Evolutionary conservation across 202 grass and related monocot genomes (phyloP).

Genomic region (Zizania palustris): DNA sequence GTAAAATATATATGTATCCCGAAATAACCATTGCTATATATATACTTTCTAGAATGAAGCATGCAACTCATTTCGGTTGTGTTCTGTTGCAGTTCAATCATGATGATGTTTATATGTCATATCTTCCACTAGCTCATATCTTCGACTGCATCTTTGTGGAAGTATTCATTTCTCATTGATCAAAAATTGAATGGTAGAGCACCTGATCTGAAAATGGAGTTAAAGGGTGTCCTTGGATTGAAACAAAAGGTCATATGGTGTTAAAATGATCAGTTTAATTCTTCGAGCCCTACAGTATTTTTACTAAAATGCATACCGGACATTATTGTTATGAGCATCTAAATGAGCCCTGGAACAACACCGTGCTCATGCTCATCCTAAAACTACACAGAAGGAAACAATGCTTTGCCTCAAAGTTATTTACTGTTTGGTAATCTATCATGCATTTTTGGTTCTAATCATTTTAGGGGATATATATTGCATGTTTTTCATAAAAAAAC

Average conservation of each 20-base stretch:
- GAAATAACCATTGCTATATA: conserved; percentile 2
- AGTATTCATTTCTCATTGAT: conserved; percentile 78
- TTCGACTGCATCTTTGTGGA: conserved; percentile 91
- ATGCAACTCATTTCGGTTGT: conserved; percentile 34
- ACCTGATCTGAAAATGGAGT: conserved; percentile 8
- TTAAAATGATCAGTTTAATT: not conserved
- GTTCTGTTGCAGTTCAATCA: conserved; percentile 56
- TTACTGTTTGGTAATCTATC: not conserved
- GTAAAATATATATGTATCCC: not conserved
- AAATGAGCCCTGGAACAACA: not conserved
- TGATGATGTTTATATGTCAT: conserved; percentile 86
- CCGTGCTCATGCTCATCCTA: not conserved
- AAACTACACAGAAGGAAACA: not conserved
- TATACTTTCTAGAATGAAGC: not conserved
- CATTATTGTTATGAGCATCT: conserved; percentile 14
- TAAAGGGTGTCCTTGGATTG: not conserved
- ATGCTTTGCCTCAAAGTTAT: not conserved
- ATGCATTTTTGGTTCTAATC: not conserved
- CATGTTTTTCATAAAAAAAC: not conserved
- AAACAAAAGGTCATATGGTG: conserved; percentile 7
- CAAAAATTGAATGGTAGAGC: conserved; percentile 53
- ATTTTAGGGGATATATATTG: not conserved
- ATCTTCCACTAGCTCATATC: conserved; percentile 94
- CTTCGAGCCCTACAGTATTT: not conserved
- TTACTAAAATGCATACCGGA: conserved; percentile 1